A percentile compares a stretch with the other conserved stretches of the same genome.
Evolutionary conservation across 1,284 basidiomycete genomes (phyloP).

Genomic region (Trichosporon asahii): DNA sequence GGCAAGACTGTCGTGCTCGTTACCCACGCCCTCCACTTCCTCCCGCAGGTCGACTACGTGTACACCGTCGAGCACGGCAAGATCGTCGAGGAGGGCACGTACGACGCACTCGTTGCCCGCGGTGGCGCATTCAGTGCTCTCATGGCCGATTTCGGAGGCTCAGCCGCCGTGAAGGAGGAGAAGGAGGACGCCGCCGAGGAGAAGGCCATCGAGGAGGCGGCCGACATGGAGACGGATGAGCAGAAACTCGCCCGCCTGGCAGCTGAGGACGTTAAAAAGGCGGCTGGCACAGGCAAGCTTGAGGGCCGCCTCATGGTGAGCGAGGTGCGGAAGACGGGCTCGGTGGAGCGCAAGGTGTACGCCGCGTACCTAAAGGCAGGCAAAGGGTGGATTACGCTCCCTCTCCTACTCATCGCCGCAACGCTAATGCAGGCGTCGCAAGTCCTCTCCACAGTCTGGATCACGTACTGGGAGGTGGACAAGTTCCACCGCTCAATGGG

Average conservation of each 20-base stretch:
- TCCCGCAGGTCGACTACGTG: conserved; percentile 27
- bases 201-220: conserved; percentile 35
- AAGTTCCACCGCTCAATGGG: conserved; percentile 38
- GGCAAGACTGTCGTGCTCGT: conserved; percentile 74
- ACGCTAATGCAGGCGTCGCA: conserved; percentile 54
- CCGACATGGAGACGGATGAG: conserved; percentile 15
- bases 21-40: conserved; percentile 55
- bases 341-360: conserved; percentile 64
- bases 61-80: conserved; percentile 56
- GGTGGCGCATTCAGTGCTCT: conserved; percentile 62
- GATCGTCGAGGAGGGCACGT: conserved; percentile 66
- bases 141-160: conserved; percentile 63
- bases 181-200: conserved; percentile 53
- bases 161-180: conserved; percentile 51
- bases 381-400: conserved; percentile 59
- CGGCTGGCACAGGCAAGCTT: conserved; percentile 61
- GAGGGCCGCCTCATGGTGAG: conserved; percentile 53
- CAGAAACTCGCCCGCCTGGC: conserved; percentile 23
- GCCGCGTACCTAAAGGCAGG: conserved; percentile 65
- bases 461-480: conserved; percentile 70
- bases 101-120: conserved; percentile 57
- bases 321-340: conserved; percentile 60
- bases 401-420: conserved; percentile 60
- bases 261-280: conserved; percentile 51
- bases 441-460: conserved; percentile 47